A percentile compares a stretch with the other conserved stretches of the same genome.
These are phyloP conservation scores for Xerophyta viscosa DNA, from an alignment of 106 monocot species.

Conservation along the genomic window DNA sequence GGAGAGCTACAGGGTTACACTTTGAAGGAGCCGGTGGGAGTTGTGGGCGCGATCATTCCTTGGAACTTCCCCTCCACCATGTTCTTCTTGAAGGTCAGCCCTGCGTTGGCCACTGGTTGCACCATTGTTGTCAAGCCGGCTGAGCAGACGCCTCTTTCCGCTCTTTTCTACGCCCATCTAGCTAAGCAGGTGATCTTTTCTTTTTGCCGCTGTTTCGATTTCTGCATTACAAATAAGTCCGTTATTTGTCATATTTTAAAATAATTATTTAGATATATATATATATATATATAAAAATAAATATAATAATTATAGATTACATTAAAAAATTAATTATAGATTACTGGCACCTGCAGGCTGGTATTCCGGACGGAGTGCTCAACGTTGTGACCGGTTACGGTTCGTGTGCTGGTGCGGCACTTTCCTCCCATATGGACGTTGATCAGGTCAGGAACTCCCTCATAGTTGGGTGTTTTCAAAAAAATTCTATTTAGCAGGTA, in stretches of 20 bases:
- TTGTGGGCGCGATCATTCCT: not conserved
- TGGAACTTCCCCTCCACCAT: constrained; percentile 3
- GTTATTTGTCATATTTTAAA: too few species aligned
- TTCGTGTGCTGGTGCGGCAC: constrained; percentile 41
- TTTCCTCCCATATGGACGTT: constrained; percentile 70
- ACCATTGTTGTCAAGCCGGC: constrained; percentile 10
- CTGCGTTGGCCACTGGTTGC: constrained; percentile 8
- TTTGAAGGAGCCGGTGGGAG: constrained; percentile 4
- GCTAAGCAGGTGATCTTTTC: not conserved
- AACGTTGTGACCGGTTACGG: constrained; percentile 72
- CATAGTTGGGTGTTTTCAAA: too few species aligned
- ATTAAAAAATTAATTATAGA: too few species aligned
- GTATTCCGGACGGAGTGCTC: constrained; percentile 70
- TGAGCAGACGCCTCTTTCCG: constrained; percentile 4
- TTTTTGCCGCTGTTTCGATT: too few species aligned
- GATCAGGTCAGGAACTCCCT: constrained; percentile 29
- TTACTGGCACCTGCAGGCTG: constrained; percentile 32
- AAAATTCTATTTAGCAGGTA: too few species aligned
- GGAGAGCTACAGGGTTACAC: constrained; percentile 1
- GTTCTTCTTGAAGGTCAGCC: constrained; percentile 8
- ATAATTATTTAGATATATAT: too few species aligned
- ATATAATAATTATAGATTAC: too few species aligned
- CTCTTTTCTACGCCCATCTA: constrained; percentile 1
- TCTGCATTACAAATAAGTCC: too few species aligned
- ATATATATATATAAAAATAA: not conserved